These are phyloP conservation scores for Cynanchum wilfordii DNA, from an alignment of 257 asterid genomes.

Conservation along the genomic window DNA sequence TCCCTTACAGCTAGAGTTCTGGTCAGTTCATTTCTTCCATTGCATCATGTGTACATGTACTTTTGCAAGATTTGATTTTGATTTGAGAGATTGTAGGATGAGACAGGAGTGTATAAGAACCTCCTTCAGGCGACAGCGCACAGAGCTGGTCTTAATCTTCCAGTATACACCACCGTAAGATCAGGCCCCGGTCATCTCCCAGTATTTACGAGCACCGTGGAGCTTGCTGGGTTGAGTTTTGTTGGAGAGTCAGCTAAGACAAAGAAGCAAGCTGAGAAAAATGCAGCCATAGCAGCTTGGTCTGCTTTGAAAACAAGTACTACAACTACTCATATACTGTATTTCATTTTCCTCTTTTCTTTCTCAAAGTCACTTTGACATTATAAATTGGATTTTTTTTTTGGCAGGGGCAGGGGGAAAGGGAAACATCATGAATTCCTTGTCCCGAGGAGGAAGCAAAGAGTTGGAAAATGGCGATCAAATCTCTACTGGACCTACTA, in stretches of 20 bases:
- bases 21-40: constrained; percentile 20
- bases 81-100: neutral
- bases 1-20: constrained; percentile 51
- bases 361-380: too few relatives aligned
- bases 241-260: constrained; percentile 7
- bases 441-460: neutral
- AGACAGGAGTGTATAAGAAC: constrained; percentile 7
- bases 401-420: constrained; percentile 11
- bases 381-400: too few relatives aligned
- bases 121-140: constrained; percentile 8
- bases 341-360: neutral
- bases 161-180: constrained; percentile 1
- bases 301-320: constrained; percentile 3
- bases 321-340: too few relatives aligned
- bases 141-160: constrained; percentile 10
- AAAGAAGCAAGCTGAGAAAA: constrained; percentile 13
- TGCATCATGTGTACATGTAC: too few relatives aligned
- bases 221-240: constrained; percentile 5
- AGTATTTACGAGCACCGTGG: neutral
- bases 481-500: neutral
- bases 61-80: neutral
- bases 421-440: constrained; percentile 26
- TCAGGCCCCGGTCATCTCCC: constrained; percentile 10
- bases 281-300: constrained; percentile 11
- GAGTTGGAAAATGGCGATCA: neutral